A percentile compares a stretch with the other conserved stretches of the same genome.
Conservation (phyloP, 768 basidiomycete species). For the Mrakia hoshinonis region DNA sequence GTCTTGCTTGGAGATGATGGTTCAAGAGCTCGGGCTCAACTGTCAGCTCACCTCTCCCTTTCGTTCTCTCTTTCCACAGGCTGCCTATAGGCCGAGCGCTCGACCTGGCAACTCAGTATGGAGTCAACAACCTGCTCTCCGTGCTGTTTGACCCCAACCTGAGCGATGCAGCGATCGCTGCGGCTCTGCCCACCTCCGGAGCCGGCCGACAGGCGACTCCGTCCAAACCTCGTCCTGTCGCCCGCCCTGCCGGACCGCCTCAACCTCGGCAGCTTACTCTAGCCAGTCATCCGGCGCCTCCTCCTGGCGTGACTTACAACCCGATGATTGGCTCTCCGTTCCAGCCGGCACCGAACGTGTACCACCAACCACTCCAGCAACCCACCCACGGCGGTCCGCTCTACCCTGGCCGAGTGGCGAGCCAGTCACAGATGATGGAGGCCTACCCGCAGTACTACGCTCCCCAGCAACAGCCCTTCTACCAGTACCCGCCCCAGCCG, state of each 20-base stretch:
- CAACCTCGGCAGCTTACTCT: constrained; percentile 33
- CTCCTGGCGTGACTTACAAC: constrained; percentile 37
- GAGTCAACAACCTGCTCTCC: constrained; percentile 74
- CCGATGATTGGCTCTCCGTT: constrained; percentile 29
- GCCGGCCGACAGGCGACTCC: constrained; percentile 63
- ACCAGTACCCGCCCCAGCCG: not conserved
- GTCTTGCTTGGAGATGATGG: constrained; percentile 35
- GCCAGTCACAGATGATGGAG: not conserved
- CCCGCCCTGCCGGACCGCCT: constrained; percentile 31
- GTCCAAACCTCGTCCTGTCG: constrained; percentile 46
- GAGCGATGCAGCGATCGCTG: constrained; percentile 5
- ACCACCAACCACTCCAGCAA: constrained; percentile 8
- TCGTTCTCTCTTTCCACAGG: constrained; percentile 47
- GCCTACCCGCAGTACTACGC: constrained; percentile 6
- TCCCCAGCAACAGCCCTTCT: not conserved
- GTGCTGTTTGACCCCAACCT: constrained; percentile 65
- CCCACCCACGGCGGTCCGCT: not conserved
- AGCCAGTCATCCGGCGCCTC: constrained; percentile 41
- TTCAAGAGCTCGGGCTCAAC: too few species aligned
- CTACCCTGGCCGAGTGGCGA: not conserved
- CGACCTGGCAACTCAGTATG: constrained; percentile 84
- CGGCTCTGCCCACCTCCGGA: constrained; percentile 71
- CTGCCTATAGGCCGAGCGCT: constrained; percentile 90
- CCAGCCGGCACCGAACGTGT: constrained; percentile 8
- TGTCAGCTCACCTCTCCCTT: constrained; percentile 2